Percentiles rank a stretch among this genome's conserved stretches.
phyloP scores from a whole-genome alignment of 2,329 filamentous ascomycete genomes.

The Leptodontidium sp. region DNA sequence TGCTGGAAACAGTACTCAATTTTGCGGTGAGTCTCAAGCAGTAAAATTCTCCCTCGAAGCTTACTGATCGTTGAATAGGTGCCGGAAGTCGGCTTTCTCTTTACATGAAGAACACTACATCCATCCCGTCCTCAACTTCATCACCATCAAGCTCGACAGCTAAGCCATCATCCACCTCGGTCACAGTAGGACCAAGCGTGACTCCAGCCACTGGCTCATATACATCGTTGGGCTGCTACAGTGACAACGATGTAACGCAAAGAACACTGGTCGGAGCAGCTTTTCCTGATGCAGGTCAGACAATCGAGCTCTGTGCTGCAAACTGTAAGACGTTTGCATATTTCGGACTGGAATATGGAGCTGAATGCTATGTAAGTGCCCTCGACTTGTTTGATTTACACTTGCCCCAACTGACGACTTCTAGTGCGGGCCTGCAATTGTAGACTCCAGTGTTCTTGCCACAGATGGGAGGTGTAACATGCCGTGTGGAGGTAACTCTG shows the following conservation, averaged over 20 bases:
- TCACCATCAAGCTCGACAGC: constrained; percentile 7
- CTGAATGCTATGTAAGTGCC: constrained; percentile 25
- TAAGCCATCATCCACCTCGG: background rate
- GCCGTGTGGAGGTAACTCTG: constrained; percentile 24
- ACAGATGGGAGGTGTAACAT: constrained; percentile 30
- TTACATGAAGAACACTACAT: constrained; percentile 29
- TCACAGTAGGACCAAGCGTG: constrained; percentile 2
- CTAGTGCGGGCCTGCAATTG: constrained; percentile 26
- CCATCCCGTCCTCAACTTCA: constrained; percentile 2
- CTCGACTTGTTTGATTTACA: background rate
- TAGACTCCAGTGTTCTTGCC: constrained; percentile 15
- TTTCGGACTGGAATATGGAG: constrained; percentile 43
- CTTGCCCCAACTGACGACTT: background rate
- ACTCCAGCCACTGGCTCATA: background rate
- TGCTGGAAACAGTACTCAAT: constrained; percentile 41
- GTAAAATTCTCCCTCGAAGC: background rate
- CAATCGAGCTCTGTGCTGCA: constrained; percentile 32
- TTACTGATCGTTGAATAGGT: constrained; percentile 7
- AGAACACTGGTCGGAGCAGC: constrained; percentile 12
- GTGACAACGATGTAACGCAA: constrained; percentile 19
- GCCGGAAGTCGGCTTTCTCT: constrained; percentile 38
- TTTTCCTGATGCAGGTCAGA: constrained; percentile 10
- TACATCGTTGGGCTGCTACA: constrained; percentile 13
- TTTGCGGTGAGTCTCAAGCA: constrained; percentile 36
- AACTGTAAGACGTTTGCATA: constrained; percentile 29